Evolutionary conservation across 192 early-diverging fungal species (phyloP).

Genomic region (Backusella circina): DNA sequence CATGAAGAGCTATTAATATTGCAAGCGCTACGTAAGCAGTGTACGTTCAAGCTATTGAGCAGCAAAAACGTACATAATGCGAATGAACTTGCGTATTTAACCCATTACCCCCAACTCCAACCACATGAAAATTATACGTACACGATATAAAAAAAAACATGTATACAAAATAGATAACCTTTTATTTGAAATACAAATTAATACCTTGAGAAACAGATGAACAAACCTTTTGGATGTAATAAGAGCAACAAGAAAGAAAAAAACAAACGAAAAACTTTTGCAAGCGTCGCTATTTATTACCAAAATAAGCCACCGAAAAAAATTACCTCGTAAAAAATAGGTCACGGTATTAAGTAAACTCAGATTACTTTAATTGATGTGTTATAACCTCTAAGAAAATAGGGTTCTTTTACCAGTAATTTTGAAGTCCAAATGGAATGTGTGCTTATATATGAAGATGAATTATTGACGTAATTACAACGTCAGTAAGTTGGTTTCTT

Average conservation of each 20-base stretch:
- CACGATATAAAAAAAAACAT: background rate
- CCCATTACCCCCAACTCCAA: background rate
- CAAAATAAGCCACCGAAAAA: background rate
- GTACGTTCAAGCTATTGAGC: constrained; percentile 1
- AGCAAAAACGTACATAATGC: constrained; percentile 9
- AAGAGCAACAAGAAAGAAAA: background rate
- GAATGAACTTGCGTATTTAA: constrained; percentile 12
- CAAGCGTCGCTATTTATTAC: background rate
- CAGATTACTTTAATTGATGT: background rate
- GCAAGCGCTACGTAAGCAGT: constrained; percentile 15
- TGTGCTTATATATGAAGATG: background rate
- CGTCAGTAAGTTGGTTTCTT: background rate
- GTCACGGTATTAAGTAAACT: background rate
- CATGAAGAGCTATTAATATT: background rate
- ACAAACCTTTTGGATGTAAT: background rate
- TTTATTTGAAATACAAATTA: background rate
- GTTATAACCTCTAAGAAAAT: background rate
- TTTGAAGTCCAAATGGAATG: background rate
- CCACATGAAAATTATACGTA: background rate
- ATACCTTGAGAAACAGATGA: background rate
- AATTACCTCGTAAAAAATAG: background rate
- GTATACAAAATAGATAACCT: background rate
- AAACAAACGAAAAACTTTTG: background rate
- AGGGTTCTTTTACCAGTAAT: background rate
- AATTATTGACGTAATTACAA: background rate